Percentiles rank a stretch among this genome's conserved stretches.
phyloP scores from a whole-genome alignment of 2,329 filamentous ascomycete species.

The Scedosporium dehoogii region DNA sequence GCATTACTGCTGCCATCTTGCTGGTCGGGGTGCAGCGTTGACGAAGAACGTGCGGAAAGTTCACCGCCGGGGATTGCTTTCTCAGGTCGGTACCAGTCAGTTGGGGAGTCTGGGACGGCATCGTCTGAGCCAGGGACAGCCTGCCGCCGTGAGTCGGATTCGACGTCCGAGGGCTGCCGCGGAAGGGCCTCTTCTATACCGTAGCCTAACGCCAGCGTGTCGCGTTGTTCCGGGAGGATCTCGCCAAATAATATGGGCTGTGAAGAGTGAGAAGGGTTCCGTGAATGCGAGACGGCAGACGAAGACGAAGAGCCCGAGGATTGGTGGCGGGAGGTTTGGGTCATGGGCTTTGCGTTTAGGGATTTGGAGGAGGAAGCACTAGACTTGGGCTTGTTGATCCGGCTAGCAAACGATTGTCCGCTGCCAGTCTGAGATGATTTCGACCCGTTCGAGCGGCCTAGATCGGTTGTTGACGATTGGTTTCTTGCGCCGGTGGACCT shows the following conservation, averaged over 20 bases:
- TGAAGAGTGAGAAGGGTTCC: slow-evolving; percentile 1
- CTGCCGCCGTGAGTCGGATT: not conserved
- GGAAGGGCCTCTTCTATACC: slow-evolving; percentile 40
- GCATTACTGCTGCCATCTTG: not conserved
- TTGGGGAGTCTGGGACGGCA: slow-evolving; percentile 1
- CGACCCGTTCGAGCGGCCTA: not conserved
- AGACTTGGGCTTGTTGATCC: slow-evolving; percentile 37
- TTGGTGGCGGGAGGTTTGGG: slow-evolving; percentile 25
- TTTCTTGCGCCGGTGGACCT: not conserved
- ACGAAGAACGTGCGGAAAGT: slow-evolving; percentile 22
- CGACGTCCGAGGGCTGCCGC: not conserved
- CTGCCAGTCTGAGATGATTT: slow-evolving; percentile 24
- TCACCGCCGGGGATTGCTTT: slow-evolving; percentile 5
- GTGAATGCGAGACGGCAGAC: slow-evolving; percentile 6
- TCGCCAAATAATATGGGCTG: slow-evolving; percentile 60
- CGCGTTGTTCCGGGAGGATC: slow-evolving; percentile 50
- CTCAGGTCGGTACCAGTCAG: slow-evolving; percentile 5
- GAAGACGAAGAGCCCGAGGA: slow-evolving; percentile 16
- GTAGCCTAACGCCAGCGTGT: slow-evolving; percentile 43
- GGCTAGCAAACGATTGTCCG: slow-evolving; percentile 49
- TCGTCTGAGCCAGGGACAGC: not conserved
- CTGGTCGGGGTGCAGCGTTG: slow-evolving; percentile 15
- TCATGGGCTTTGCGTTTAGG: slow-evolving; percentile 32
- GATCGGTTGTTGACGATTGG: not conserved
- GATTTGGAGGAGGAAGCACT: slow-evolving; percentile 18